A percentile compares a stretch with the other conserved stretches of the same genome.
These are phyloP conservation scores for Colletotrichum noveboracense DNA, from an alignment of 2,329 filamentous ascomycete genomes.

Conservation along the genomic window DNA sequence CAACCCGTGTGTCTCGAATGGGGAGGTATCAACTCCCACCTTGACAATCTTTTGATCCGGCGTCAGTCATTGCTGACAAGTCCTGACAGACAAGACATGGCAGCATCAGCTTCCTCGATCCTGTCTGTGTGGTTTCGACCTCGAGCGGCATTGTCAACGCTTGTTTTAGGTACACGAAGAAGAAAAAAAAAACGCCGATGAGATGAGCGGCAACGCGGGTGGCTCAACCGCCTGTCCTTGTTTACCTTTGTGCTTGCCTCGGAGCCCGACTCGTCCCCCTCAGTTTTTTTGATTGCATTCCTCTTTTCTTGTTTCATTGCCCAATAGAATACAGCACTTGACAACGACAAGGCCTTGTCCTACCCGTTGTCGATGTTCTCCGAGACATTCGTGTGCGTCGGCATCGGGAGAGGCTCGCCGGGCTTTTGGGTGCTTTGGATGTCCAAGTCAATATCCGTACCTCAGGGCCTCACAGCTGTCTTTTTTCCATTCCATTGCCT, in stretches of 20 bases:
- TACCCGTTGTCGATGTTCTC: not conserved
- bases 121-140: not conserved
- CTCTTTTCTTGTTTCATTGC: not conserved
- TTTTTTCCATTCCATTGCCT: too few relatives aligned
- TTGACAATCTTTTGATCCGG: not conserved
- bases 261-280: slow-evolving; percentile 1
- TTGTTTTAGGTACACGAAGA: slow-evolving; percentile 11
- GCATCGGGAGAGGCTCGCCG: not conserved
- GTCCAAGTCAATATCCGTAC: not conserved
- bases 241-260: not conserved
- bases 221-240: not conserved
- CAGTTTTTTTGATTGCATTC: not conserved
- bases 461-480: not conserved
- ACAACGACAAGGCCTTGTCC: not conserved
- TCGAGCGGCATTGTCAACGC: not conserved
- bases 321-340: not conserved
- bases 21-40: not conserved
- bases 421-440: not conserved
- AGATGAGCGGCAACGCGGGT: not conserved
- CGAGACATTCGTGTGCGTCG: not conserved
- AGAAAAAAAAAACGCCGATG: not conserved
- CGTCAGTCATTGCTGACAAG: not conserved
- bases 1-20: slow-evolving; percentile 5
- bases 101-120: not conserved
- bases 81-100: not conserved